Conservation (phyloP, 371 early-diverging fungal species). For the Capillidium rhysosporum region DNA sequence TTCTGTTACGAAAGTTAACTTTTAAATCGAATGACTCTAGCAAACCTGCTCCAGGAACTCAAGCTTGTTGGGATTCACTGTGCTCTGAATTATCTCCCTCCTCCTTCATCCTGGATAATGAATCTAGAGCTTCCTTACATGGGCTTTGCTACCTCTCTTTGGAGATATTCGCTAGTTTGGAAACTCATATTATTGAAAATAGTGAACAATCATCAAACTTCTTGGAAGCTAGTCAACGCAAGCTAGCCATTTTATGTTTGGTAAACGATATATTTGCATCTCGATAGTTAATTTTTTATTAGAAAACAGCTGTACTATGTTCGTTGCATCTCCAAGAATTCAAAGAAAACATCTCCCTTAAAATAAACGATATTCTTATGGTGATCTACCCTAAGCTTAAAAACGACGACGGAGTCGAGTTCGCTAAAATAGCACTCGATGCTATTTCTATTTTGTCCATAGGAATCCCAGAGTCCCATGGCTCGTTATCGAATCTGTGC, state of each 20-base stretch:
- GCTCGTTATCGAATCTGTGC: constrained; percentile 1
- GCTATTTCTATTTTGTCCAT: constrained; percentile 1
- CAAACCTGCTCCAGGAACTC: neutral
- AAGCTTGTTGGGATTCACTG: neutral
- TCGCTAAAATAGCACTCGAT: neutral
- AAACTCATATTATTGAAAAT: neutral
- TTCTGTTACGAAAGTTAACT: neutral
- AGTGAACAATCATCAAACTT: neutral
- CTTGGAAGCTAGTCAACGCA: neutral
- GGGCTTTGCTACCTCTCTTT: neutral
- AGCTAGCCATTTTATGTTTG: neutral
- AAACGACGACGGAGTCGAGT: neutral
- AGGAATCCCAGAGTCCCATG: neutral
- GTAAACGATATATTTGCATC: neutral
- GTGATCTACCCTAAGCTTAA: neutral
- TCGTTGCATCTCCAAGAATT: neutral
- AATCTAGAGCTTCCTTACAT: neutral
- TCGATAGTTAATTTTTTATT: neutral
- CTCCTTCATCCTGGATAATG: neutral
- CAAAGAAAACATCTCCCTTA: neutral
- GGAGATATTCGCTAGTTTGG: neutral
- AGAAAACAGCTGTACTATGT: constrained; percentile 1
- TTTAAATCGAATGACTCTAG: neutral
- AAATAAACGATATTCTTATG: neutral
- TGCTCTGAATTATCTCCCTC: neutral